These are phyloP conservation scores for Protomyces pachydermus DNA, from an alignment of 1,139 yeast species.

Conservation along the genomic window DNA sequence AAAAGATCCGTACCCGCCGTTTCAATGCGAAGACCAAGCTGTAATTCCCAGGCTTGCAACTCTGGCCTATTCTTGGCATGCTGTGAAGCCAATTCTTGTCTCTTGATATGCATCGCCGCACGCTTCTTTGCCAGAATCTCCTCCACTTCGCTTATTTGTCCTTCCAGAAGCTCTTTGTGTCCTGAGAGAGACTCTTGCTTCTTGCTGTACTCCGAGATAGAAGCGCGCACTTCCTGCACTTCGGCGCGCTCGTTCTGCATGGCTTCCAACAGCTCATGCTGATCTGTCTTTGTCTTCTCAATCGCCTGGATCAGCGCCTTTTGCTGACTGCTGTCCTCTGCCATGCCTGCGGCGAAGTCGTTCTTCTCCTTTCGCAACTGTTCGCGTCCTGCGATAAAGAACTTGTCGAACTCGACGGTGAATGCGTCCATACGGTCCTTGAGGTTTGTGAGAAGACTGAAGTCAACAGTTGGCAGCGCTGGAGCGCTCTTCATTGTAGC, in stretches of 20 bases:
- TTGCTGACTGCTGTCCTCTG: constrained; percentile 16
- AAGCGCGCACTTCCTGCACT: constrained; percentile 18
- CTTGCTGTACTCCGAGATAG: constrained; percentile 3
- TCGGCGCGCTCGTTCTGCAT: constrained; percentile 6
- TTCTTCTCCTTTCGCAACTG: constrained; percentile 8
- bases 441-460: constrained; percentile 1
- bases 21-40: constrained; percentile 29
- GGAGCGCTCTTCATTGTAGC: not conserved
- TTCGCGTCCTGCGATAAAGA: constrained; percentile 24
- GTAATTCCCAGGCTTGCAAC: constrained; percentile 27
- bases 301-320: not conserved
- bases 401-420: constrained; percentile 25
- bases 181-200: not conserved
- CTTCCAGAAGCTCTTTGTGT: constrained; percentile 6
- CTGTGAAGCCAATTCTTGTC: constrained; percentile 11
- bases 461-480: constrained; percentile 6
- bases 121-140: constrained; percentile 12
- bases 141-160: not conserved
- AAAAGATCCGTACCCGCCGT: constrained; percentile 28
- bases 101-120: constrained; percentile 11
- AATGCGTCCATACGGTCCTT: constrained; percentile 22
- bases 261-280: constrained; percentile 3
- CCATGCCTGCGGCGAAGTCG: constrained; percentile 19
- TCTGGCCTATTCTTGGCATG: constrained; percentile 28
- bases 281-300: constrained; percentile 8